These are phyloP conservation scores for Arthrobotrys iridis DNA, from an alignment of 2,329 filamentous ascomycete genomes.

Conservation along the genomic window DNA sequence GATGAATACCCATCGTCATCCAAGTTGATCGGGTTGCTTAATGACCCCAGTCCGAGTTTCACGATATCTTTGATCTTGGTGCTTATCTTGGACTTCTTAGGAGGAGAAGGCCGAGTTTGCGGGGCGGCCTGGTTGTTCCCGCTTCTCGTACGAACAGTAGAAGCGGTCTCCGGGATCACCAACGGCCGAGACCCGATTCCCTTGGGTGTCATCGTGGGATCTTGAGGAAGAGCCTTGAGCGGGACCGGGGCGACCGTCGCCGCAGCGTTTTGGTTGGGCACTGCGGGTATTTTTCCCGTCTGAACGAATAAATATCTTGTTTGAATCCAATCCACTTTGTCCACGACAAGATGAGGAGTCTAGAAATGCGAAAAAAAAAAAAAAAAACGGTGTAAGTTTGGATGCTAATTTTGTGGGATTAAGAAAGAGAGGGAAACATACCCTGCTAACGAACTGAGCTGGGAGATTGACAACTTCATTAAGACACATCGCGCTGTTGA, in stretches of 20 bases:
- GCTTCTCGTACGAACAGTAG: constrained; percentile 52
- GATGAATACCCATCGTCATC: constrained; percentile 46
- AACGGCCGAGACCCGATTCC: constrained; percentile 62
- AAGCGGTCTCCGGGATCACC: constrained; percentile 60
- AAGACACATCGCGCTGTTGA: constrained; percentile 73
- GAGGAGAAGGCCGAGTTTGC: constrained; percentile 8
- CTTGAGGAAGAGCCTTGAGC: constrained; percentile 59
- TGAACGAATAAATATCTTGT: constrained; percentile 82
- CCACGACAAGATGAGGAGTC: constrained; percentile 71
- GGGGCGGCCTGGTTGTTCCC: constrained; percentile 26
- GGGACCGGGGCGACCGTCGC: constrained; percentile 6
- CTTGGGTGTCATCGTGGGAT: constrained; percentile 56
- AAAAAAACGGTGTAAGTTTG: not conserved
- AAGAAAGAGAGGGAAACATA: not conserved
- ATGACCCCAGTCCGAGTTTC: constrained; percentile 15
- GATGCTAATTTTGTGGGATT: not conserved
- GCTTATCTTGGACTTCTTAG: constrained; percentile 40
- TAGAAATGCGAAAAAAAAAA: not conserved
- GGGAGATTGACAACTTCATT: constrained; percentile 87
- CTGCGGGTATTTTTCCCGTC: constrained; percentile 9
- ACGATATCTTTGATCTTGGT: constrained; percentile 30
- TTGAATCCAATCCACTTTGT: constrained; percentile 80
- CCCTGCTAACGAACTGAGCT: constrained; percentile 66
- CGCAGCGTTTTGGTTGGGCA: not conserved
- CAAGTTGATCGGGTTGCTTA: not conserved